A percentile compares a stretch with the other conserved stretches of the same genome.
Conservation (phyloP, 768 basidiomycete genomes). For the Phylloporus rhodoxanthus region DNA sequence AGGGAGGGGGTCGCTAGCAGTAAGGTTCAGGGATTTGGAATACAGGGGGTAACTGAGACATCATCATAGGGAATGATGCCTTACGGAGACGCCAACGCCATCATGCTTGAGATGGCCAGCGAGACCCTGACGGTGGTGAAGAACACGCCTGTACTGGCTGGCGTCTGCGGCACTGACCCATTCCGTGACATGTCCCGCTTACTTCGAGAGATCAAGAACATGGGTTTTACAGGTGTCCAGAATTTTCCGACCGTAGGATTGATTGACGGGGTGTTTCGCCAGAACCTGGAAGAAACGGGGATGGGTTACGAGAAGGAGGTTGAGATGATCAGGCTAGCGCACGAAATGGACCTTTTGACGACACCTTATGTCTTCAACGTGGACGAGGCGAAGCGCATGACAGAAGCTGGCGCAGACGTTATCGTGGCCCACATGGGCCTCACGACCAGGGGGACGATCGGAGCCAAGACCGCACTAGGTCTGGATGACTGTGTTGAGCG, state of each 20-base stretch:
- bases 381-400: constrained; percentile 23
- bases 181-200: background rate
- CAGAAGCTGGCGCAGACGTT: constrained; percentile 10
- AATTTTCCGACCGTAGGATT: constrained; percentile 27
- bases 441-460: constrained; percentile 11
- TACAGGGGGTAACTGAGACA: background rate
- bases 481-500: constrained; percentile 19
- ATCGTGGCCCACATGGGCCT: background rate
- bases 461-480: constrained; percentile 19
- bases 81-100: constrained; percentile 22
- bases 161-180: background rate
- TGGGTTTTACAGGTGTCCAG: constrained; percentile 26
- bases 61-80: background rate
- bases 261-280: constrained; percentile 29
- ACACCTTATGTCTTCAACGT: constrained; percentile 27
- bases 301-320: constrained; percentile 29
- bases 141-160: background rate
- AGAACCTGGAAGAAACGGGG: constrained; percentile 26
- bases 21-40: constrained; percentile 10
- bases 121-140: constrained; percentile 22
- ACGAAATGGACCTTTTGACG: constrained; percentile 21
- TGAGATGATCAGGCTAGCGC: constrained; percentile 26
- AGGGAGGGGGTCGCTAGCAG: constrained; percentile 27
- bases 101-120: constrained; percentile 26
- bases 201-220: constrained; percentile 18